Evolutionary conservation across 805 yeast species (phyloP), one percentile per base, ranked within the genome.

Genomic region (Lipomyces mesembrius): DNA sequence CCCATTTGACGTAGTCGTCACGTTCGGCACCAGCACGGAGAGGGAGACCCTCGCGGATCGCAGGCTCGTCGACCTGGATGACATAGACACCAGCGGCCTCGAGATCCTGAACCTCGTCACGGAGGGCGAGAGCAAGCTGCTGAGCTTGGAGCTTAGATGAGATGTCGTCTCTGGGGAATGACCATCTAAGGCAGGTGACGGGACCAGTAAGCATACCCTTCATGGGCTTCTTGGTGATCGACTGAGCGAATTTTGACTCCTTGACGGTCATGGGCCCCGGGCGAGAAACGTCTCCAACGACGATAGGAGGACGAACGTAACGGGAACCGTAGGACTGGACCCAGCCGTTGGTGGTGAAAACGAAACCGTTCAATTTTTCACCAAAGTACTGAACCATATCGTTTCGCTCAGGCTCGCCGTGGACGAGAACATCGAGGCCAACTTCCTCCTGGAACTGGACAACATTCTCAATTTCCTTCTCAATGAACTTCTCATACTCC

Each of bases 201-300:
- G 99, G 99, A 84, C 99, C 99, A 80, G 99, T 93, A 81, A 95
- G 89, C 99, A 95, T 95, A 91, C 99, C 99, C 88, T 95, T 95
- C 88, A 95, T 91, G 80, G 98, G 97, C 86, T 90, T 91, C 77
- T 87, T 83, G 78, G 98, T 92, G 80, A 95, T 83, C 72, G 97
- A 90, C 87, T 95, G 99, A 77, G 99, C 99, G 84, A 92, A 95
- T 79, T 95, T 97, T 71, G 98, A 93, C 87, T 95, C 99, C 87
- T 92, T 94, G 76, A 95, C 98, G 76, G 99, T 88, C 97, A 95
- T 94, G 75, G 98, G 90, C 80, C 87, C 87, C 81, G 99, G 98
- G 87, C 99, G 93, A 64, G 98, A 93, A 78, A 95, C 92, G 83
- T 95, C 99, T 86, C 99, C 99, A 77, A 94, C 98, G 82, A 95